Base-by-base conservation (phyloP, 2,329 filamentous ascomycete genomes). In the Clarireedia hainanense region DNA sequence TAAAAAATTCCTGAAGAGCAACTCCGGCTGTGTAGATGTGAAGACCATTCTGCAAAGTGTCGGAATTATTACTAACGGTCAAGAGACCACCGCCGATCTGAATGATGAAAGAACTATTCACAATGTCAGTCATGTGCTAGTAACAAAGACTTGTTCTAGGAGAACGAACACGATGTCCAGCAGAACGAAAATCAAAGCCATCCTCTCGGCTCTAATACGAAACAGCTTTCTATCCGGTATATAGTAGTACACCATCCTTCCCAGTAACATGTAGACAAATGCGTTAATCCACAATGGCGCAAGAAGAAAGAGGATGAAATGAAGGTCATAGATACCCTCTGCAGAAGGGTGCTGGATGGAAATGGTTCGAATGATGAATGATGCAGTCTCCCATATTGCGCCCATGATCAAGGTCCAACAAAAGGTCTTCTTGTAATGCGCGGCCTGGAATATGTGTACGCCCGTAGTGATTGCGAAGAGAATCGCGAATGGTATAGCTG, bases 11-110 rank as follows among this genome's bases (percentile, higher is more conserved):
- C 58, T 81, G 78, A 0, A 80, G 64, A 0, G 73, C 76, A 15
- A 80, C 76, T 0, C 78, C 78, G 10, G 73, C 76, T 75, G 79
- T 80, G 65, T 80, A 81, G 57, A 76, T 68, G 50, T 74, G 68
- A 0, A 75, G 70, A 1, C 66, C 67, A 34, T 72, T 63, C 64
- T 71, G 67, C 1, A 66, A 62, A 9, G 62, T 60, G 57, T 71
- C 57, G 59, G 64, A 58, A 76, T 65, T 23, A 65, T 64, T 17
- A 10, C 39, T 42, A 20, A 42, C 75, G 76, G 27, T 17, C 5
- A 34, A 23, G 12, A n/a, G 9, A 14, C 39, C 20, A 30, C 39
- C 43, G 26, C 20, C 17, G 34, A 46, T 26, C 6, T 30, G 20
- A 30, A 43, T 1, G 9, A 20, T 6, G n/a, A 23, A 36, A 42